Base-by-base conservation (phyloP, 371 early-diverging fungal species). In the Enterospora canceri region DNA sequence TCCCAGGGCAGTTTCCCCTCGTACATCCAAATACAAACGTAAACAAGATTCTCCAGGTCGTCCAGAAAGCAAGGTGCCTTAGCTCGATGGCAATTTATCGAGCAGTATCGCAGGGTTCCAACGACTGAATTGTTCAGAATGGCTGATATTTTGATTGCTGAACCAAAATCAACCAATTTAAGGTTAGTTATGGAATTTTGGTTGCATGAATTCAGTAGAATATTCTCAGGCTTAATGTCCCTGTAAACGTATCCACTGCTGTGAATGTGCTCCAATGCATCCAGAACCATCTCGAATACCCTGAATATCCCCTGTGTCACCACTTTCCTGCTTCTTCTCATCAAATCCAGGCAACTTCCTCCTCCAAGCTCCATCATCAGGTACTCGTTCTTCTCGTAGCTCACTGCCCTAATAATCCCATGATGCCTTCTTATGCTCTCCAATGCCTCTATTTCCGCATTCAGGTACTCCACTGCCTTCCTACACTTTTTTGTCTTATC, bases 171-270 rank as follows among this genome's bases (percentile, higher is more conserved):
- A 46, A 83, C 69, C 35, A 83, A 51, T 58, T 71, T 79, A 15
- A 83, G n/a, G 8, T n/a, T 40, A n/a, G n/a, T n/a, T n/a, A n/a
- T n/a, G n/a, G n/a, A n/a, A n/a, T n/a, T 65, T n/a, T 64, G 64
- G 18, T 86, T 63, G 86, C 90, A 79, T 54, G 16, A 77, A 76
- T 56, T 75, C 29, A 88, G 67, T 60, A 88, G 85, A 18, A 88
- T 85, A 72, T 89, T 89, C 49, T 85, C 83, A 2, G 88, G 88
- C 54, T 88, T 89, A 53, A 89, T 51, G 63, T 89, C 89, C 24
- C 88, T 83, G 70, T 88, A 87, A 24, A 88, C 85, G 60, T 85
- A 75, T 12, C 85, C 85, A 66, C 83, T 84, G 28, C 76, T 75
- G 58, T 89, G 89, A 33, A 89, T 83, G 70, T 86, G 84, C 2